A percentile compares a stretch with the other conserved stretches of the same genome.
Conservation (phyloP, 148 eudicot species). For the Tetragonia tetragonoides region DNA sequence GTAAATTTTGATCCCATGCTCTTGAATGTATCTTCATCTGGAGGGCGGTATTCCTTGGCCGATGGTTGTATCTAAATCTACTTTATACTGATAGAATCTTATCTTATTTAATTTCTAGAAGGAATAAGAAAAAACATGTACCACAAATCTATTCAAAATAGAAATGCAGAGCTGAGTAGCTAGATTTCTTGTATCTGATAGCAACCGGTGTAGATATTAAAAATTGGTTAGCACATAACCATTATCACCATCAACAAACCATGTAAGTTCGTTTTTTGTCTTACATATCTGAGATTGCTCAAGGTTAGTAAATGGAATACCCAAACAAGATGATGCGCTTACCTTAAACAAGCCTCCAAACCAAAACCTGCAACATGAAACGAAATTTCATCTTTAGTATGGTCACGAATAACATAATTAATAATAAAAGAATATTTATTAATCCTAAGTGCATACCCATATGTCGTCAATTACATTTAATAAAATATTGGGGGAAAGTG, state of each 20-base stretch:
- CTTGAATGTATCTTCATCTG: too few relatives aligned
- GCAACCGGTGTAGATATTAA: too few relatives aligned
- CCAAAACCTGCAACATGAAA: background rate
- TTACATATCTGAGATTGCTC: background rate
- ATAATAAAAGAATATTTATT: background rate
- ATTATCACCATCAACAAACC: too few relatives aligned
- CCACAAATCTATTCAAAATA: background rate
- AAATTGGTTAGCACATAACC: too few relatives aligned
- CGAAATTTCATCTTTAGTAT: background rate
- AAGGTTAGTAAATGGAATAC: background rate
- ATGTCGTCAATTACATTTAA: too few relatives aligned
- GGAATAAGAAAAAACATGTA: background rate
- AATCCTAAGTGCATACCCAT: too few relatives aligned
- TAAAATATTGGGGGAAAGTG: too few relatives aligned
- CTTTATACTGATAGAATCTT: background rate
- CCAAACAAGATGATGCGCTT: background rate
- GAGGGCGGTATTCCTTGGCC: too few relatives aligned
- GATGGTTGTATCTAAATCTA: too few relatives aligned
- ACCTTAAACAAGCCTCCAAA: conserved; percentile 1
- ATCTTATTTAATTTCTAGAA: background rate
- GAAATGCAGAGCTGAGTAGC: background rate
- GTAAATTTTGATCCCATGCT: too few relatives aligned
- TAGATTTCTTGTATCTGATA: background rate
- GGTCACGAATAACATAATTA: background rate
- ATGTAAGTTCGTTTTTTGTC: background rate